Conservation (phyloP, 2,329 filamentous ascomycete species). For the Ceratocystiopsis sp. region DNA sequence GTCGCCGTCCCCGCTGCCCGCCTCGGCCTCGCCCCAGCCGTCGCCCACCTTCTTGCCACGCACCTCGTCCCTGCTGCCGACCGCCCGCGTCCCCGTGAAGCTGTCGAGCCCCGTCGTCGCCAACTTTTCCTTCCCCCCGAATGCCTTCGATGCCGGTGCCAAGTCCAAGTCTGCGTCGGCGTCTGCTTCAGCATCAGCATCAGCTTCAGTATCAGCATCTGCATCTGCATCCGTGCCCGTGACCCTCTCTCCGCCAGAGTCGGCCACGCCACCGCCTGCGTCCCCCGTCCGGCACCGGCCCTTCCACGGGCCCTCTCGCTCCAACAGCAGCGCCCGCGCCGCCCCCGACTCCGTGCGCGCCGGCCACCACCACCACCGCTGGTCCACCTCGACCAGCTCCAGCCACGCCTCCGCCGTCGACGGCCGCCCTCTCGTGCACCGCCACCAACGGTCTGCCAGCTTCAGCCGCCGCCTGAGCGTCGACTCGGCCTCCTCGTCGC, state of each 20-base stretch:
- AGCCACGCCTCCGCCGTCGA: slow-evolving; percentile 21
- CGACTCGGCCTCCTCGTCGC: slow-evolving; percentile 21
- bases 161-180: no score
- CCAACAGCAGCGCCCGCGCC: slow-evolving; percentile 17
- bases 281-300: slow-evolving; percentile 1
- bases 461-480: slow-evolving; percentile 26
- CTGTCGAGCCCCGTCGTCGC: no score
- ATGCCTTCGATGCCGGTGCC: no score
- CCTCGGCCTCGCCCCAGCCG: neutral
- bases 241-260: neutral
- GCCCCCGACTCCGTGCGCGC: slow-evolving; percentile 28
- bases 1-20: no score
- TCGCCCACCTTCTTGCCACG: slow-evolving; percentile 19
- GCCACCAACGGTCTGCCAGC: slow-evolving; percentile 15
- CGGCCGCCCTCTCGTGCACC: slow-evolving; percentile 11
- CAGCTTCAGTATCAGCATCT: no score
- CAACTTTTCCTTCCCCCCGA: no score
- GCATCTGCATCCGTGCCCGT: no score
- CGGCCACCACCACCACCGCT: slow-evolving; percentile 31
- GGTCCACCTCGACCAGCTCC: slow-evolving; percentile 34
- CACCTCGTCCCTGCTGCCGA: slow-evolving; percentile 27
- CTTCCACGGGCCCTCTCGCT: slow-evolving; percentile 17
- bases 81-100: slow-evolving; percentile 13
- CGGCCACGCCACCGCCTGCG: neutral
- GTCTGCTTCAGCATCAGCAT: no score